Base-by-base conservation (phyloP, 371 early-diverging fungal genomes). In the Mucor plumbeus region DNA sequence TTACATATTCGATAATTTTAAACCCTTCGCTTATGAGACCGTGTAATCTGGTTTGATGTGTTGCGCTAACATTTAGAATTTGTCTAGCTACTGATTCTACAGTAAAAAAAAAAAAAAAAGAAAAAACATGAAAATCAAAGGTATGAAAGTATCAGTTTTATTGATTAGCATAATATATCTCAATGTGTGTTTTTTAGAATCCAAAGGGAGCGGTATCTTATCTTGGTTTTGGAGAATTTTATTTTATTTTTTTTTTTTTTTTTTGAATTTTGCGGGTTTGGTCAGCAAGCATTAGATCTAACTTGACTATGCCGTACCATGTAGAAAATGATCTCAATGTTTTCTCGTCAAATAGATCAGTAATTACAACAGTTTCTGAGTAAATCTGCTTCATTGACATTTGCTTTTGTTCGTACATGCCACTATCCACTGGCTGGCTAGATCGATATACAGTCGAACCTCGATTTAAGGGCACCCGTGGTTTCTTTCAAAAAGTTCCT, bases 181-280 rank as follows among this genome's bases (percentile, higher is more conserved):
- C 67, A 62, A 47, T 62, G 57, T 55, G 21, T 56, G 67, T 47
- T 55, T 60, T 66, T 66, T 55, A 66, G 55, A 54, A 54, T 44
- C 61, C 67, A 66, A 66, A 66, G 67, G 61, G 55, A 61, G 62
- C 67, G 67, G 58, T 67, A 56, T 56, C 61, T 54, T 56, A 61
- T 44, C 26, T 67, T 67, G n/a, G 62, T 67, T 35, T 57, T 55
- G 36, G 62, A 62, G 47, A 36, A n/a, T n/a, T n/a, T n/a, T n/a
- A n/a, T n/a, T n/a, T n/a, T n/a, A n/a, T n/a, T n/a, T n/a, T n/a
- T n/a, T n/a, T n/a, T n/a, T n/a, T 36, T 38, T 65, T 58, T 48
- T 59, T 59, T 65, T 57, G 59, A 47, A 65, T 38, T 26, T 48
- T 57, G 26, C 39, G n/a, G 31, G 50, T 50, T 33, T 65, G 58